Percentiles rank a stretch among this genome's conserved stretches.
These are phyloP conservation scores for Debaryomyces fabryi DNA, from an alignment of 1,139 yeast genomes.

Conservation along the genomic window DNA sequence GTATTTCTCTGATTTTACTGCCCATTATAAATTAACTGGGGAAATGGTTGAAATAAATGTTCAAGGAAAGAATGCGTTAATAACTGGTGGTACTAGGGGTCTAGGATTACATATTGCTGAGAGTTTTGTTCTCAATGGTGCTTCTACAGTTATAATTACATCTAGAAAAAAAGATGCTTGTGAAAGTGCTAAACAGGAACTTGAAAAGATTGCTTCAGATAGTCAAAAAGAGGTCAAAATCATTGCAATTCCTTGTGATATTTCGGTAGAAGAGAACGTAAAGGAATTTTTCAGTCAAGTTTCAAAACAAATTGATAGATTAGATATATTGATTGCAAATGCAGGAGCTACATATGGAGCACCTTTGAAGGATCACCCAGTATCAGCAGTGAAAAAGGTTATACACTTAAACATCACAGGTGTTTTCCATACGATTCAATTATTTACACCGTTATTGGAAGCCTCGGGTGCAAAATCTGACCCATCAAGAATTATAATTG, in stretches of 20 bases:
- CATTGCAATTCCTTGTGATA: conserved; percentile 5
- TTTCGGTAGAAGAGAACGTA: conserved; percentile 2
- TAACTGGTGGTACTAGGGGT: conserved; percentile 18
- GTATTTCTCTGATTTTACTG: not conserved
- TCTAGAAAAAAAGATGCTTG: conserved; percentile 7
- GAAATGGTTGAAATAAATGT: conserved; percentile 5
- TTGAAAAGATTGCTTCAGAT: conserved; percentile 1
- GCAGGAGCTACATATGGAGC: conserved; percentile 7
- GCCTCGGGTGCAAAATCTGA: not conserved
- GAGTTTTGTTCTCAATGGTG: conserved; percentile 7
- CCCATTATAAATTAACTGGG: not conserved
- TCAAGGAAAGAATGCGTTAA: conserved; percentile 13
- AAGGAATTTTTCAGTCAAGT: not conserved
- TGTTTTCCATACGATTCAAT: conserved; percentile 2
- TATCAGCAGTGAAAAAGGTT: conserved; percentile 1
- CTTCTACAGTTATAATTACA: conserved; percentile 6
- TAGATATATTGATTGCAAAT: conserved; percentile 8
- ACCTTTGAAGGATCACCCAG: conserved; percentile 1
- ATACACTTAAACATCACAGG: conserved; percentile 1
- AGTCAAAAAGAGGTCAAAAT: not conserved
- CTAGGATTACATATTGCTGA: conserved; percentile 16
- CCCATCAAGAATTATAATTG: conserved; percentile 5
- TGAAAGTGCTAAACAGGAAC: conserved; percentile 1
- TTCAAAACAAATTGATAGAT: not conserved
- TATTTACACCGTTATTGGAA: conserved; percentile 5